Percentiles rank a stretch among this genome's conserved stretches.
These are phyloP conservation scores for Nigrospora osmanthi DNA, from an alignment of 2,329 filamentous ascomycete species.

Conservation along the genomic window DNA sequence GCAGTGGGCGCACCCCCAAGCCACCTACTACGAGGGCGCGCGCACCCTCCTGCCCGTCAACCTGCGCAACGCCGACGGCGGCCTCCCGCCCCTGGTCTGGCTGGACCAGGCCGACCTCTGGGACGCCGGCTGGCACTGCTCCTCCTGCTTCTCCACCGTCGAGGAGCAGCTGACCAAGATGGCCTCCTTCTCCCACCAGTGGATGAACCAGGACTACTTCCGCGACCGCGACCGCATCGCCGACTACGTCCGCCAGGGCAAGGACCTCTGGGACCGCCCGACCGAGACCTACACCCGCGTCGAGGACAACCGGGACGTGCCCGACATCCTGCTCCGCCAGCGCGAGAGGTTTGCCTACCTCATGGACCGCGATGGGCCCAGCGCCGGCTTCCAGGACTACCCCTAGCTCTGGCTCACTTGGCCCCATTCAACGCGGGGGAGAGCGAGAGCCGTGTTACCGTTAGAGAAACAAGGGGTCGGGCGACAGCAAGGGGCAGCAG, in stretches of 20 bases:
- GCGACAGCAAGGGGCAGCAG: no score
- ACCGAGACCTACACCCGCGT: conserved; percentile 39
- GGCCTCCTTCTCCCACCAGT: conserved; percentile 45
- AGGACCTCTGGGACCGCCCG: conserved; percentile 46
- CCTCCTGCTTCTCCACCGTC: conserved; percentile 50
- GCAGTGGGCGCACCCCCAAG: conserved; percentile 53
- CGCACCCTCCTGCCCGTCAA: conserved; percentile 45
- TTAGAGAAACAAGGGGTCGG: no score
- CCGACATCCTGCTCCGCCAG: conserved; percentile 33
- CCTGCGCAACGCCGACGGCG: conserved; percentile 40
- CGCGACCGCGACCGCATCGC: conserved; percentile 40
- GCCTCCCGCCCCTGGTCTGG: conserved; percentile 26
- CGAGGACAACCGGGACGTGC: conserved; percentile 44
- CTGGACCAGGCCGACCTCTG: conserved; percentile 35
- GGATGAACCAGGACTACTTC: conserved; percentile 41
- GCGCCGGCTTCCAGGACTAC: conserved; percentile 41
- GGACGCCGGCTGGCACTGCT: conserved; percentile 55
- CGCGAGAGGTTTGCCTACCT: conserved; percentile 34
- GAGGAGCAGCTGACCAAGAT: conserved; percentile 48
- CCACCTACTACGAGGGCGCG: conserved; percentile 43
- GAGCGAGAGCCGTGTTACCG: no score
- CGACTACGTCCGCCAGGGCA: conserved; percentile 39
- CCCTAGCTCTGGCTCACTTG: conserved; percentile 7
- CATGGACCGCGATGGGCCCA: conserved; percentile 34
- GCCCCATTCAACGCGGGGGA: neutral